These are phyloP conservation scores for Bryopsis sp. DNA, from an alignment of 139 green algal species.

Conservation along the genomic window DNA sequence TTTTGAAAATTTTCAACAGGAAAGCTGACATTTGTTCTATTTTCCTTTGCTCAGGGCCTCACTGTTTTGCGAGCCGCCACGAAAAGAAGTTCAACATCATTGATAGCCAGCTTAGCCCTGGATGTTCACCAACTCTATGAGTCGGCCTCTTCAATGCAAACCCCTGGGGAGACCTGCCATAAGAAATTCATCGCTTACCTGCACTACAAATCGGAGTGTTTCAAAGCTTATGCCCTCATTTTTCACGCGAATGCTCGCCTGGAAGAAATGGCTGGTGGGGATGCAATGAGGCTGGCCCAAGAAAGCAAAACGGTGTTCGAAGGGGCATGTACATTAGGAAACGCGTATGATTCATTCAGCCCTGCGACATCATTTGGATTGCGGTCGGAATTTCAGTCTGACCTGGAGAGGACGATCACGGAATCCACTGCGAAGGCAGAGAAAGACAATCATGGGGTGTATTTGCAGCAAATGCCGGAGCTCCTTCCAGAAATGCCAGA, in stretches of 20 bases:
- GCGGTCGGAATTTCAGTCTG: not conserved
- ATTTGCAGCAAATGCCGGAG: slow-evolving; percentile 9
- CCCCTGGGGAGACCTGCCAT: not conserved
- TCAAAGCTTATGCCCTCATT: slow-evolving; percentile 10
- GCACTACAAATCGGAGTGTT: slow-evolving; percentile 27
- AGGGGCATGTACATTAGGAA: slow-evolving; percentile 3
- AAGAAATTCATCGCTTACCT: slow-evolving; percentile 24
- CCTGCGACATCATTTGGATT: not conserved
- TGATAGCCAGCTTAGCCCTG: slow-evolving; percentile 26
- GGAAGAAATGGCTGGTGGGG: slow-evolving; percentile 19
- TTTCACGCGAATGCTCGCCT: slow-evolving; percentile 25
- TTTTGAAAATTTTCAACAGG: too few species aligned
- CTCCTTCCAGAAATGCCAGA: slow-evolving; percentile 20
- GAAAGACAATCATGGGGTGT: slow-evolving; percentile 18
- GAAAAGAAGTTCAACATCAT: slow-evolving; percentile 36
- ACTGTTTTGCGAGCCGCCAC: slow-evolving; percentile 34
- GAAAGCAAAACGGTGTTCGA: slow-evolving; percentile 18
- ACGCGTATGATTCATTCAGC: not conserved
- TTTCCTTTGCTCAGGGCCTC: slow-evolving; percentile 36
- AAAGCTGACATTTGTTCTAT: too few species aligned
- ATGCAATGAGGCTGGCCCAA: slow-evolving; percentile 16
- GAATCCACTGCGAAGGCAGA: slow-evolving; percentile 16
- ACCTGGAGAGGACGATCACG: slow-evolving; percentile 3
- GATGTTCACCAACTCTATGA: slow-evolving; percentile 29
- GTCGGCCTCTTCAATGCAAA: slow-evolving; percentile 1